A percentile compares a stretch with the other conserved stretches of the same genome.
These are phyloP conservation scores for Phoma sp. DNA, from an alignment of 2,329 filamentous ascomycete genomes.

Conservation along the genomic window DNA sequence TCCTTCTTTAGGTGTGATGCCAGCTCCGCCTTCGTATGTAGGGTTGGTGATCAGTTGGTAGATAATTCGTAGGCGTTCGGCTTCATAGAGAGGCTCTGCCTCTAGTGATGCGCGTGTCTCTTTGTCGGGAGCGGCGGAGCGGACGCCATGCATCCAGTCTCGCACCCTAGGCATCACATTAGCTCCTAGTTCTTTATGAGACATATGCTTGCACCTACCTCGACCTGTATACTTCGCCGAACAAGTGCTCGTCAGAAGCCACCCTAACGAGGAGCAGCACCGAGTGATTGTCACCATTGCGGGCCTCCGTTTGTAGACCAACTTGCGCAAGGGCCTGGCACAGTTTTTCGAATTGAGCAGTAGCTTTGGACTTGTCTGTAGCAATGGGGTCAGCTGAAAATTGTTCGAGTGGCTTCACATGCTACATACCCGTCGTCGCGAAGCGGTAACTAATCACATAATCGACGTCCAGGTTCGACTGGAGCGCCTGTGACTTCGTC, in stretches of 20 bases:
- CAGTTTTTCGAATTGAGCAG: conserved; percentile 78
- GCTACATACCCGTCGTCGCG: conserved; percentile 66
- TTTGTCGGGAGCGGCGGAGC: conserved; percentile 76
- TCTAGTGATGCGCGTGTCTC: conserved; percentile 73
- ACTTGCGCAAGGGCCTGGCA: conserved; percentile 76
- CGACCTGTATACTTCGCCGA: conserved; percentile 82
- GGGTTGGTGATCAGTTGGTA: conserved; percentile 73
- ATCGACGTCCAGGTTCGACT: conserved; percentile 76
- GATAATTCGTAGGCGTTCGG: conserved; percentile 85
- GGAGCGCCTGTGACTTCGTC: conserved; percentile 49
- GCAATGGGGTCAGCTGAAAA: conserved; percentile 18
- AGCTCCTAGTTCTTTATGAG: not conserved
- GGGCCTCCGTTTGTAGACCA: conserved; percentile 87
- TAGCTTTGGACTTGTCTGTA: conserved; percentile 72
- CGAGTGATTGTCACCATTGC: conserved; percentile 76
- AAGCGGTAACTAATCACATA: conserved; percentile 86
- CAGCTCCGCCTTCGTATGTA: conserved; percentile 56
- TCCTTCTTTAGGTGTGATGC: conserved; percentile 59
- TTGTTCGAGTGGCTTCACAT: conserved; percentile 1
- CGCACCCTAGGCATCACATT: conserved; percentile 82
- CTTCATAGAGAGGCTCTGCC: conserved; percentile 80
- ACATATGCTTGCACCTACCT: conserved; percentile 55
- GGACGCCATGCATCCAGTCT: conserved; percentile 92
- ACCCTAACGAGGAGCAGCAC: conserved; percentile 85
- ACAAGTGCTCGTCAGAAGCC: conserved; percentile 76